phyloP scores from a whole-genome alignment of 1,284 basidiomycete species.

The Bjerkandera adusta region DNA sequence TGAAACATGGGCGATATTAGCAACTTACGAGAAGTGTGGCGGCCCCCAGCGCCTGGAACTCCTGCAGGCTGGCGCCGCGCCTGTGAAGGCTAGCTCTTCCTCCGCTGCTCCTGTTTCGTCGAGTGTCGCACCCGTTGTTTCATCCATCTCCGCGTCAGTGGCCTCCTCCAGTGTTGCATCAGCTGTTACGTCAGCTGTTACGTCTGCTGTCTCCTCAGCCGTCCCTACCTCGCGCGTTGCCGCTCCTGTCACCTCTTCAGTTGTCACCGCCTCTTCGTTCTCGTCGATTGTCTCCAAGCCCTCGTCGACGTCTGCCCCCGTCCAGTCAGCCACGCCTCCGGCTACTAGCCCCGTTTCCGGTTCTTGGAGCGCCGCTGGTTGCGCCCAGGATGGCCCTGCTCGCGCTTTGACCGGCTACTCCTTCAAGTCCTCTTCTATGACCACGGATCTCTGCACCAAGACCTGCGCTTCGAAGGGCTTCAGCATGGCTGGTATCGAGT shows the following conservation, averaged over 20 bases:
- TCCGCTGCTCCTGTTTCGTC: constrained; percentile 10
- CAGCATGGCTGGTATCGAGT: constrained; percentile 25
- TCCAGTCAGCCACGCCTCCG: constrained; percentile 4
- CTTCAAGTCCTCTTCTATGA: constrained; percentile 17
- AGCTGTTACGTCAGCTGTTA: constrained; percentile 12
- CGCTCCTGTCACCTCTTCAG: constrained; percentile 7
- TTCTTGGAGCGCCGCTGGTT: constrained; percentile 17
- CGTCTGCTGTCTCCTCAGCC: constrained; percentile 11
- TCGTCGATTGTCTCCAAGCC: neutral
- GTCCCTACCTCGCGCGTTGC: constrained; percentile 5
- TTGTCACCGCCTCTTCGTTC: neutral
- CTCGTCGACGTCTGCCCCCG: neutral
- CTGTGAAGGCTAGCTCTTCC: constrained; percentile 12
- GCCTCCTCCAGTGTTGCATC: constrained; percentile 11
- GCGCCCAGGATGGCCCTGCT: constrained; percentile 17
- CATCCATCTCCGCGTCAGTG: constrained; percentile 9
- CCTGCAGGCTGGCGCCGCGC: constrained; percentile 16
- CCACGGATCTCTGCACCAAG: constrained; percentile 14
- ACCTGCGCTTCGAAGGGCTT: constrained; percentile 20
- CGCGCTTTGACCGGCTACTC: constrained; percentile 19
- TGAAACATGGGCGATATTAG: neutral
- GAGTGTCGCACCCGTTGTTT: constrained; percentile 12
- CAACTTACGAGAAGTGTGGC: constrained; percentile 25
- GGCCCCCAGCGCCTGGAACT: constrained; percentile 25
- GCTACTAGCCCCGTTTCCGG: constrained; percentile 3